phyloP scores from a whole-genome alignment of 257 asterid species.

The Dorcoceras hygrometricum region DNA sequence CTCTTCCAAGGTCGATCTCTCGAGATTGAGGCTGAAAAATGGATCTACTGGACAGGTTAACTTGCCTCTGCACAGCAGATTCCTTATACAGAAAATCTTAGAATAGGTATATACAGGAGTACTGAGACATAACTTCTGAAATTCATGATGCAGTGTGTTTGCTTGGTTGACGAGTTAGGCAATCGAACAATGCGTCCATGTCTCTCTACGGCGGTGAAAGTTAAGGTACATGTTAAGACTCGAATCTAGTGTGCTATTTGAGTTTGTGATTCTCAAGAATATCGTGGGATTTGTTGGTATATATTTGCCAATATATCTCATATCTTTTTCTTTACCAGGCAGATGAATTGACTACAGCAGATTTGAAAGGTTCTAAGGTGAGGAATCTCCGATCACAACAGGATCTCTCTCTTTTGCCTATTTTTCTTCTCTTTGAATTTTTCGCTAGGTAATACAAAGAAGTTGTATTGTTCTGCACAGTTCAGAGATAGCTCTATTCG shows the following conservation, averaged over 20 bases:
- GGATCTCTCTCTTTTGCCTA: neutral
- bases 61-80: conserved; percentile 6
- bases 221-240: conserved; percentile 56
- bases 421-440: neutral
- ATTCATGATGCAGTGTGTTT: conserved; percentile 69
- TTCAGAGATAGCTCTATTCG: neutral
- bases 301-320: conserved; percentile 27
- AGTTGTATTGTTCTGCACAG: neutral
- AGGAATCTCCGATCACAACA: conserved; percentile 20
- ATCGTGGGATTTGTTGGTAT: conserved; percentile 19
- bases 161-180: conserved; percentile 89
- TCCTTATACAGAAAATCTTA: conserved; percentile 6
- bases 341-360: conserved; percentile 61
- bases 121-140: conserved; percentile 14
- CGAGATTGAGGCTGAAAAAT: conserved; percentile 71
- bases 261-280: conserved; percentile 24
- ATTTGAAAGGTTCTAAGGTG: conserved; percentile 92
- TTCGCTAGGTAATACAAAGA: neutral
- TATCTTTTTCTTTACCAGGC: conserved; percentile 58
- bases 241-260: conserved; percentile 19
- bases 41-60: conserved; percentile 88
- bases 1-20: conserved; percentile 57
- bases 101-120: neutral
- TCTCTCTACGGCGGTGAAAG: conserved; percentile 76
- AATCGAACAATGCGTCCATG: conserved; percentile 99